phyloP scores from a whole-genome alignment of 2,329 filamentous ascomycete genomes.

The Ascochyta lentis region DNA sequence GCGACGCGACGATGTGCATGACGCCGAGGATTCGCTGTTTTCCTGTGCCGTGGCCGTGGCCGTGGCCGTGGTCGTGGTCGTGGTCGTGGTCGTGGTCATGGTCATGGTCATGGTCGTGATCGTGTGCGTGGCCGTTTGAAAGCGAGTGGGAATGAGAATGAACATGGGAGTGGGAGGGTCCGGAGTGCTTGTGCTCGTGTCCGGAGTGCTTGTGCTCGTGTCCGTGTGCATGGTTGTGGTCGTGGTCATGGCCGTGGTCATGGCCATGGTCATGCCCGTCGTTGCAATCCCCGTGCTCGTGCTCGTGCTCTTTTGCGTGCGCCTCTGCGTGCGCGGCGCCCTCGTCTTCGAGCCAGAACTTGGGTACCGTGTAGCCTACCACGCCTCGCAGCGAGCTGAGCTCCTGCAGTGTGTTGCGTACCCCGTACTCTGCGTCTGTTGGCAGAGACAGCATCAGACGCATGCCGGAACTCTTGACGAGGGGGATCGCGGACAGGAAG shows the following conservation, averaged over 20 bases:
- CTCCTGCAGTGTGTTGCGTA: slow-evolving; percentile 85
- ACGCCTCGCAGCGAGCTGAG: slow-evolving; percentile 84
- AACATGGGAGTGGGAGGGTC: slow-evolving; percentile 35
- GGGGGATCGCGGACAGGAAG: slow-evolving; percentile 86
- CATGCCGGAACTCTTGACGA: slow-evolving; percentile 84
- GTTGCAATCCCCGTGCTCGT: slow-evolving; percentile 37
- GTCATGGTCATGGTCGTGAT: background rate
- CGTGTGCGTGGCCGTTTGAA: background rate
- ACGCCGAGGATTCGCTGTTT: slow-evolving; percentile 72
- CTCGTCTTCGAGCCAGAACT: slow-evolving; percentile 89
- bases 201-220: slow-evolving; percentile 46
- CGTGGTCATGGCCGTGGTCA: slow-evolving; percentile 41
- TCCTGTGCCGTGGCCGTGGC: slow-evolving; percentile 39
- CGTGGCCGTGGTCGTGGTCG: background rate
- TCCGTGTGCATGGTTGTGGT: slow-evolving; percentile 40
- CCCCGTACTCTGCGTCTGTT: slow-evolving; percentile 82
- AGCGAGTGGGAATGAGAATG: slow-evolving; percentile 8
- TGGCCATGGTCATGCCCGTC: slow-evolving; percentile 45
- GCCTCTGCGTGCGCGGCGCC: slow-evolving; percentile 50
- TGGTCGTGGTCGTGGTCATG: slow-evolving; percentile 41
- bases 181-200: slow-evolving; percentile 37
- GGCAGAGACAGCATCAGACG: slow-evolving; percentile 85
- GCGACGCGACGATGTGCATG: slow-evolving; percentile 82
- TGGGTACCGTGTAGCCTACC: slow-evolving; percentile 81
- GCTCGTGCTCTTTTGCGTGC: slow-evolving; percentile 51